These are phyloP conservation scores for Apiospora phragmitis DNA, from an alignment of 2,329 filamentous ascomycete species.

Conservation along the genomic window DNA sequence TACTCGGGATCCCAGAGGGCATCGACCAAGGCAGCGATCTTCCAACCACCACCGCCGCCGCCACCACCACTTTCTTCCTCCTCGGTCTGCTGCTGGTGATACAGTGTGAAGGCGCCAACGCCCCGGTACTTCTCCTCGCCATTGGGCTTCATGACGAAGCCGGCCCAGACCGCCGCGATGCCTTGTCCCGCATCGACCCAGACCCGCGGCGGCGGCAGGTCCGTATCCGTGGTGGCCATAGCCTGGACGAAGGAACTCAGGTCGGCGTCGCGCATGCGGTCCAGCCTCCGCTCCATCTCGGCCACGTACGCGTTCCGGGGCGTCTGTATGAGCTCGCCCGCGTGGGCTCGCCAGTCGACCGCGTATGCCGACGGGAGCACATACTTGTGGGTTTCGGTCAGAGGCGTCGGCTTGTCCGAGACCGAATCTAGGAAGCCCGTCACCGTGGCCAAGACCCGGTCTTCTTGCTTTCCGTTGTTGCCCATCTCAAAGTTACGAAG, in stretches of 20 bases:
- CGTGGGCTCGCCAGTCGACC: neutral
- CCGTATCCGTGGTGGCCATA: neutral
- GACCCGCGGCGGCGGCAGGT: neutral
- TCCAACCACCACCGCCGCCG: neutral
- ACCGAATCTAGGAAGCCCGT: neutral
- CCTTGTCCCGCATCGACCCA: neutral
- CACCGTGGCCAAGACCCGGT: neutral
- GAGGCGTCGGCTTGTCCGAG: neutral
- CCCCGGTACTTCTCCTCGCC: slow-evolving; percentile 5
- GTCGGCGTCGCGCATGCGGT: neutral
- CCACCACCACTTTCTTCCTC: neutral
- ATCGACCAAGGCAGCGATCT: neutral
- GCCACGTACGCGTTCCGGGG: neutral
- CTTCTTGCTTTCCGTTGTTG: neutral
- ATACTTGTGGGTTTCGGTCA: neutral
- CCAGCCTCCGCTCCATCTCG: neutral
- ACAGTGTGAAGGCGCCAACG: neutral
- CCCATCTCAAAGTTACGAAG: neutral
- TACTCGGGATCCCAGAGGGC: neutral
- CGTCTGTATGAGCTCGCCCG: neutral
- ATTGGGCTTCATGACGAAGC: neutral
- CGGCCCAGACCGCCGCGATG: neutral
- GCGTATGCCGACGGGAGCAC: neutral
- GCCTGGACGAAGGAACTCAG: neutral
- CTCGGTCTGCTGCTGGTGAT: neutral